phyloP scores from a whole-genome alignment of 352 stramenopile species.

The Aphanomyces cochlioides region DNA sequence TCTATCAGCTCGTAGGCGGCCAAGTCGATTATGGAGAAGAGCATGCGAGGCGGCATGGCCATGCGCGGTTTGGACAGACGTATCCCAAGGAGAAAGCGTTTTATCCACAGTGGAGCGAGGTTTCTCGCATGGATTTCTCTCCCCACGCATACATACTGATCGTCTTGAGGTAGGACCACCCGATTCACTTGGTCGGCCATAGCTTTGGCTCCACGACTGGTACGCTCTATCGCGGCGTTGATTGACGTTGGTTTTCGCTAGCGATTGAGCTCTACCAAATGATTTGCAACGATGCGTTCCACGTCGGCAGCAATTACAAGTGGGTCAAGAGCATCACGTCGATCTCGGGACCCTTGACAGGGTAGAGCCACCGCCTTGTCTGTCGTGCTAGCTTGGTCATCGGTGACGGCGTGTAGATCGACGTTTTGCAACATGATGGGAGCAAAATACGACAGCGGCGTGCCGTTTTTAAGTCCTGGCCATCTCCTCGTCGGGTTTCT shows the following conservation, averaged over 20 bases:
- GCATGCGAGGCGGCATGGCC: constrained; percentile 36
- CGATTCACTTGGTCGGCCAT: constrained; percentile 58
- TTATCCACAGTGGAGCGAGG: constrained; percentile 45
- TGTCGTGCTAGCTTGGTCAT: constrained; percentile 50
- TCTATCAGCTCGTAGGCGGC: constrained; percentile 60
- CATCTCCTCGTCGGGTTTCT: constrained; percentile 45
- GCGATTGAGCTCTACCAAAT: constrained; percentile 72
- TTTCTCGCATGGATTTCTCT: background rate
- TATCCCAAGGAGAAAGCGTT: constrained; percentile 34
- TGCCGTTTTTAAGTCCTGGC: constrained; percentile 38
- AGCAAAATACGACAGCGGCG: constrained; percentile 29
- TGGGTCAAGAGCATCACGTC: constrained; percentile 60
- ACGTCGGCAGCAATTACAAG: constrained; percentile 45
- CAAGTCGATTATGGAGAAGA: constrained; percentile 58
- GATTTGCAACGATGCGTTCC: constrained; percentile 52
- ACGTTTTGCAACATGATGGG: constrained; percentile 10
- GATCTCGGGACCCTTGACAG: constrained; percentile 56
- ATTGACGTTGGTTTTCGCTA: background rate
- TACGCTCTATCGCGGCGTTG: background rate
- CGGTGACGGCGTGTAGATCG: constrained; percentile 27
- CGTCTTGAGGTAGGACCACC: constrained; percentile 32
- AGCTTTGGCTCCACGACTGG: constrained; percentile 56
- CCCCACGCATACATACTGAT: too few relatives aligned
- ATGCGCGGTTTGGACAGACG: constrained; percentile 47
- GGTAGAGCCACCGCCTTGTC: constrained; percentile 34